These are phyloP conservation scores for Punica granatum DNA, from an alignment of 345 rosid species.

Conservation along the genomic window DNA sequence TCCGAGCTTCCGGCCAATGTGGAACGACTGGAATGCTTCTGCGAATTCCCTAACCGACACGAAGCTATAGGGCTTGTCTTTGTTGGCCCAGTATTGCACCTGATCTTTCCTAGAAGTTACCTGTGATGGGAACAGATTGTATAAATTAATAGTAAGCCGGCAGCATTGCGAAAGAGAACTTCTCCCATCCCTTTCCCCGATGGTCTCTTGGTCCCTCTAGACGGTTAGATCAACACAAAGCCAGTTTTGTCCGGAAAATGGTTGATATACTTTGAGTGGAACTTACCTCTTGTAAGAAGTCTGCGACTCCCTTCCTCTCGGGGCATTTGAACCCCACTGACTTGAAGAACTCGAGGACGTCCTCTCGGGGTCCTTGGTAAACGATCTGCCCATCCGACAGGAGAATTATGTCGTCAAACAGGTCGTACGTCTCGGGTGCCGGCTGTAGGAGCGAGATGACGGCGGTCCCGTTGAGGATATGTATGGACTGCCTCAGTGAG, in stretches of 20 bases:
- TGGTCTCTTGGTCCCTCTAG: too few species aligned
- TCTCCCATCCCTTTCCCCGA: too few species aligned
- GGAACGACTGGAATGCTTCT: constrained; percentile 61
- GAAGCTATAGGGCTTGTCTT: constrained; percentile 51
- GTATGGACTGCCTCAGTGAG: constrained; percentile 50
- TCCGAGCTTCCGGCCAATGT: constrained; percentile 49
- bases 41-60: constrained; percentile 51
- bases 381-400: constrained; percentile 75
- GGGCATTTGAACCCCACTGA: constrained; percentile 65
- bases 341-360: constrained; percentile 61
- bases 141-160: too few species aligned
- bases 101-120: constrained; percentile 77
- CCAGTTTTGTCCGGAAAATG: too few species aligned
- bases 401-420: constrained; percentile 70
- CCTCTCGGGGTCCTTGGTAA: constrained; percentile 67
- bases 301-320: constrained; percentile 77
- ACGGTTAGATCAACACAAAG: too few species aligned
- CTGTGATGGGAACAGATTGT: constrained; percentile 12
- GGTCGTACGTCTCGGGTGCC: constrained; percentile 66
- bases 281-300: constrained; percentile 72
- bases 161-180: too few species aligned
- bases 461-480: constrained; percentile 61
- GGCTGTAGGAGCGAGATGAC: constrained; percentile 80
- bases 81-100: constrained; percentile 65
- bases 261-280: background rate